phyloP scores from a whole-genome alignment of 257 asterid species.

The Primulina huaijiensis region DNA sequence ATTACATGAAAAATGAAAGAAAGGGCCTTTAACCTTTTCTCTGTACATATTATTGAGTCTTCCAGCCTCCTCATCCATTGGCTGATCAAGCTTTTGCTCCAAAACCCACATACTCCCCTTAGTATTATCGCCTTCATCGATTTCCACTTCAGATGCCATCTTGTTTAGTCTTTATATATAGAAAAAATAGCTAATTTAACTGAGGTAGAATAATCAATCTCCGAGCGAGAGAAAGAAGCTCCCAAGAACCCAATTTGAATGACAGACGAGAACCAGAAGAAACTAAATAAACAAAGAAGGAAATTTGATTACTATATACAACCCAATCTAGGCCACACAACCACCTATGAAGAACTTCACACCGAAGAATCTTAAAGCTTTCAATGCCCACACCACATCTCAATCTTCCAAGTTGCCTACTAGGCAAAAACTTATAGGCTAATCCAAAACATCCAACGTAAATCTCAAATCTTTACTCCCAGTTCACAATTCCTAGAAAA shows the following conservation, averaged over 20 bases:
- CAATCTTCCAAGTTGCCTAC: conserved; percentile 13
- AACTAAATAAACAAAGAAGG: neutral
- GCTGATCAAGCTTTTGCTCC: conserved; percentile 97
- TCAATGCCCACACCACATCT: conserved; percentile 17
- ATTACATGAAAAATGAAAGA: conserved; percentile 11
- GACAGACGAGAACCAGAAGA: neutral
- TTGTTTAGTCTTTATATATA: conserved; percentile 2
- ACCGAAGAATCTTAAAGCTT: conserved; percentile 10
- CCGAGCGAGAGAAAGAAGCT: neutral
- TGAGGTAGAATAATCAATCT: neutral
- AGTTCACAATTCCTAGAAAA: conserved; percentile 20
- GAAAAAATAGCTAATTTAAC: conserved; percentile 14
- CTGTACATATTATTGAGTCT: conserved; percentile 76
- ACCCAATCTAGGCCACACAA: conserved; percentile 39
- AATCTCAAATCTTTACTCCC: conserved; percentile 9
- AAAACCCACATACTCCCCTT: conserved; percentile 96
- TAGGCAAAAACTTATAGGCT: conserved; percentile 18
- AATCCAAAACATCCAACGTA: conserved; percentile 8
- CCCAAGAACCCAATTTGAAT: conserved; percentile 4
- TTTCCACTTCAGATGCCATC: conserved; percentile 57
- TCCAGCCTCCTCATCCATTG: conserved; percentile 99
- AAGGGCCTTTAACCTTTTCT: conserved; percentile 60
- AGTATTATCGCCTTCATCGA: conserved; percentile 50
- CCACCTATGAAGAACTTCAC: conserved; percentile 23
- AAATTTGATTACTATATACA: conserved; percentile 20